Evolutionary conservation across 306 rosid species (phyloP), one percentile per base, ranked within the genome.

Genomic region (Fragaria iinumae): DNA sequence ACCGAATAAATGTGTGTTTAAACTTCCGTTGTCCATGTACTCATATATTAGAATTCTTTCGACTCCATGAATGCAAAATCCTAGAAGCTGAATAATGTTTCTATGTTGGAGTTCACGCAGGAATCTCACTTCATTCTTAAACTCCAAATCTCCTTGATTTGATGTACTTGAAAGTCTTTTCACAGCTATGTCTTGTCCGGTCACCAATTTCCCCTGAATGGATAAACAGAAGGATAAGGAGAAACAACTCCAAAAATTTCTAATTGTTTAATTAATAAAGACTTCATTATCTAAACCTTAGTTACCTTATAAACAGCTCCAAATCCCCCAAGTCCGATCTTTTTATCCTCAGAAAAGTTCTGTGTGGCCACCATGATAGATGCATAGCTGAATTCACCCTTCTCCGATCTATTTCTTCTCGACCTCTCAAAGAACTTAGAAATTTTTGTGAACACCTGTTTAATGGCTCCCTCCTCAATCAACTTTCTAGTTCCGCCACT

Each of bases 331-430:
- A 18, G 25, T 18, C 47, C 69, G 1, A 65, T 0, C 47, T 8
- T 18, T 10, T 65, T 65, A 17, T 64, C 21, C 44, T 34, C 23
- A 64, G 69, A 64, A 8, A 64, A 64, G 69, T 64, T 64, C 6
- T 18, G 9, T 65, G 69, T 65, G 69, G 69, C 69, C 7, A 36
- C 69, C 45, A 2, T 65, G 69, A 65, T 65, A 65, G 69, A 65
- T 65, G 47, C 44, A 65, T 17, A 36, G 23, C 45, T 65, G 69
- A 65, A 65, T 23, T 34, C 4, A 9, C 21, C 68, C 69, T 17
- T 34, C 11, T 21, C 2, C 2, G 25, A 36, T 65, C 25, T 7
- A 29, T 27, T 6, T 6, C 1, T 63, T 13, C 9, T 36, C 13
- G 6, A 3, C 21, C 14, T 34, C 45, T 7, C 9, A 18, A 65